Evolutionary conservation across 768 basidiomycete genomes (phyloP).

Genomic region (Glaciozyma antarctica): DNA sequence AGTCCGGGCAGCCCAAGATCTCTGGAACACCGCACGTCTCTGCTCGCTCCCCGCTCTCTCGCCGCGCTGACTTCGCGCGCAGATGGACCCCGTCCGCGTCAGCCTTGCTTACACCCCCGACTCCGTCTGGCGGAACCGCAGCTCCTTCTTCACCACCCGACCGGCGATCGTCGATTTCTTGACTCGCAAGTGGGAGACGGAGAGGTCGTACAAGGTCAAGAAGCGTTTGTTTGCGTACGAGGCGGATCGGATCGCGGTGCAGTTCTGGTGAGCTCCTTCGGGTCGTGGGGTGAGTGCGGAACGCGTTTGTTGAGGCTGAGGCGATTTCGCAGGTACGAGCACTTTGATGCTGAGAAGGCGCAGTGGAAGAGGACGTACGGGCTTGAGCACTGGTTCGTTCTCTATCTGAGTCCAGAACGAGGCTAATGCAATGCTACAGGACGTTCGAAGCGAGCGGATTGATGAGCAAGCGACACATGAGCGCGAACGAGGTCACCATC

Average conservation of each 20-base stretch:
- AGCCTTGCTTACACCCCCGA: constrained; percentile 49
- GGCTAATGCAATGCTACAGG: constrained; percentile 34
- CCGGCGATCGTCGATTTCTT: constrained; percentile 43
- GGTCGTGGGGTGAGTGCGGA: not conserved
- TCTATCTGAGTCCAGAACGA: not conserved
- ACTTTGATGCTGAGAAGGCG: constrained; percentile 38
- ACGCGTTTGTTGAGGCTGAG: too few relatives aligned
- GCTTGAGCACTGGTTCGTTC: constrained; percentile 37
- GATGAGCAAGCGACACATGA: constrained; percentile 53
- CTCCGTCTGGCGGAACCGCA: constrained; percentile 53
- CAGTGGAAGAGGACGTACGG: constrained; percentile 49
- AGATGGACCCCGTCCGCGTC: constrained; percentile 35
- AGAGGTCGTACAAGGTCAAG: constrained; percentile 47
- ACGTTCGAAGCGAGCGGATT: constrained; percentile 48
- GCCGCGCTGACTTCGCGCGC: constrained; percentile 8
- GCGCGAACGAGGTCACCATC: constrained; percentile 47
- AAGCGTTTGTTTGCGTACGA: constrained; percentile 52
- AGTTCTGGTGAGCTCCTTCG: constrained; percentile 38
- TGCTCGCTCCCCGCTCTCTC: not conserved
- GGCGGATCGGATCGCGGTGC: constrained; percentile 51
- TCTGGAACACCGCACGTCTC: constrained; percentile 45
- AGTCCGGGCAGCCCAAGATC: constrained; percentile 49
- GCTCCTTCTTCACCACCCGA: constrained; percentile 42
- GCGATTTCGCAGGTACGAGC: constrained; percentile 42
- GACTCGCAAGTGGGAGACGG: constrained; percentile 48